These are phyloP conservation scores for Podaxis sp. DNA, from an alignment of 768 basidiomycete genomes.

Conservation along the genomic window DNA sequence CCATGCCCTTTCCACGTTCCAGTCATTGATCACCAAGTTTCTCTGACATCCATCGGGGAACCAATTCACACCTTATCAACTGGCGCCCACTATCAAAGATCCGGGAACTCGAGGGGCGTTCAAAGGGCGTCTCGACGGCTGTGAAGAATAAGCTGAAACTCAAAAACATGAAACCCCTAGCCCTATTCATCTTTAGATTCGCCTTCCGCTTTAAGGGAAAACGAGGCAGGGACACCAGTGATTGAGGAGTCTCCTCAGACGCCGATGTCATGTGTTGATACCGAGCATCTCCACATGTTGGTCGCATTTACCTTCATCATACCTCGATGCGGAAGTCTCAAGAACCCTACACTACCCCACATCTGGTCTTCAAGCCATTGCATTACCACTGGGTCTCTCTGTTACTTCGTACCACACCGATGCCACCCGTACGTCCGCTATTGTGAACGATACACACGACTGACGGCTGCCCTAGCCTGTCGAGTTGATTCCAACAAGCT, in stretches of 20 bases:
- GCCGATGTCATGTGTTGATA: background rate
- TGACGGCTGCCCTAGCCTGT: background rate
- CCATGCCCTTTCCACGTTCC: background rate
- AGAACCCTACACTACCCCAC: background rate
- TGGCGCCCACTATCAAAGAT: background rate
- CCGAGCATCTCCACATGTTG: background rate
- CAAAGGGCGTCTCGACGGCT: background rate
- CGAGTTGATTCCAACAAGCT: background rate
- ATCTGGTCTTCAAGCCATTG: background rate
- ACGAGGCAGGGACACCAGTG: background rate
- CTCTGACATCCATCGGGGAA: background rate
- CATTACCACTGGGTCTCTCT: background rate
- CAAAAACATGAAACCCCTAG: background rate
- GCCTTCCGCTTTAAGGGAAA: background rate
- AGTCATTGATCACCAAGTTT: background rate
- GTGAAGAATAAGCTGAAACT: background rate
- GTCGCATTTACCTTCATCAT: background rate
- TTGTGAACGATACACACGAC: background rate
- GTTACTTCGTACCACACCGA: background rate
- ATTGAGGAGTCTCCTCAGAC: background rate
- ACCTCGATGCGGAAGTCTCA: background rate
- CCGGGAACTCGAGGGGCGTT: background rate
- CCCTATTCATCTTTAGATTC: background rate
- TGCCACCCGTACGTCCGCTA: background rate
- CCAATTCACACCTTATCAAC: background rate